These are phyloP conservation scores for Exsudoporus floridanus DNA, from an alignment of 1,284 basidiomycete genomes.

Conservation along the genomic window DNA sequence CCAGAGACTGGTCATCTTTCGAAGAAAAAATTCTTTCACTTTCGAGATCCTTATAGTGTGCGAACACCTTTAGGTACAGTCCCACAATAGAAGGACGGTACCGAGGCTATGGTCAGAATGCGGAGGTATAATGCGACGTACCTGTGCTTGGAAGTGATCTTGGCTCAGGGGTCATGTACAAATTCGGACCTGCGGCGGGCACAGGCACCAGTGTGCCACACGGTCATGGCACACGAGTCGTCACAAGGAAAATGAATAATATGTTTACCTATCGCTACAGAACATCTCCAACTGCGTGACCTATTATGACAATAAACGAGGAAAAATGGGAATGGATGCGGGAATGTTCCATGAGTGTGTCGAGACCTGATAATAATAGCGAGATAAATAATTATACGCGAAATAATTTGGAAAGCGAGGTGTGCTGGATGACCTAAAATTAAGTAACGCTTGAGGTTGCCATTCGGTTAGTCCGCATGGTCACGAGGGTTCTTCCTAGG, in stretches of 20 bases:
- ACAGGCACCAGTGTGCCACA: background rate
- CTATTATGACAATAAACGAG: background rate
- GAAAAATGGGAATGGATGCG: slow-evolving; percentile 37
- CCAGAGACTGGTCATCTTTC: slow-evolving; percentile 15
- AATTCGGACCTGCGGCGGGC: background rate
- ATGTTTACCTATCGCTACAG: background rate
- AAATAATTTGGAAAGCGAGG: slow-evolving; percentile 9
- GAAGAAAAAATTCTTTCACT: slow-evolving; percentile 33
- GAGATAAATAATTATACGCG: slow-evolving; percentile 15
- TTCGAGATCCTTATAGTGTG: slow-evolving; percentile 1
- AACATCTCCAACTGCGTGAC: background rate
- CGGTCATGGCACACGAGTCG: background rate
- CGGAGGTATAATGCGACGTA: slow-evolving; percentile 1
- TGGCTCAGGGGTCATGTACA: slow-evolving; percentile 3
- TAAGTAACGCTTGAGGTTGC: slow-evolving; percentile 6
- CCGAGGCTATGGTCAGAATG: background rate
- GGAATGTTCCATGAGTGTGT: slow-evolving; percentile 43
- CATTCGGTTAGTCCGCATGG: background rate
- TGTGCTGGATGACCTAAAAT: slow-evolving; percentile 11
- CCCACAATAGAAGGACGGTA: slow-evolving; percentile 8
- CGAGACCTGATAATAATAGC: slow-evolving; percentile 8
- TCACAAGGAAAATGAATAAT: background rate
- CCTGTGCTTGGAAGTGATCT: background rate
- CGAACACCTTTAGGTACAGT: background rate
- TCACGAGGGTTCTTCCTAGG: background rate